Base-by-base conservation (phyloP, 805 yeast genomes). In the Cyberlindnera amylophila region DNA sequence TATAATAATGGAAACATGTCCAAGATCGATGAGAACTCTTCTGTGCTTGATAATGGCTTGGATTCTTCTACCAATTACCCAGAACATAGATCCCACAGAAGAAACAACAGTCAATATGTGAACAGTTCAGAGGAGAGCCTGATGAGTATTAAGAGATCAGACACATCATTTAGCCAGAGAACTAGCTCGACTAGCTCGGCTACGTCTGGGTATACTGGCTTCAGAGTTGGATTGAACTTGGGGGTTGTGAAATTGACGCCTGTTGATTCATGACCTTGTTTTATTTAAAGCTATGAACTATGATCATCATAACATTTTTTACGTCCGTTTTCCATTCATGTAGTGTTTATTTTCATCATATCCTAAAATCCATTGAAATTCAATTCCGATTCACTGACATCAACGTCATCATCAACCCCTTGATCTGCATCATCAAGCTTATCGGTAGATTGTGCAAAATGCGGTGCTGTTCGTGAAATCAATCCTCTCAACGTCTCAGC, bases 181-280 rank as follows among this genome's bases (percentile, higher is more conserved):
- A 34, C 44, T 5, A 23, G 39, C 7, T 44, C 47, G 4, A 36
- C 27, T 2, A 24, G 40, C 23, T 36, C 37, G 27, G 16, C 23
- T 13, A 15, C 36, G 42, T 36, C 19, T 11, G 27, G 34, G 30
- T 36, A 21, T 34, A n/a, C n/a, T n/a, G 32, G 32, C 10, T 4
- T 38, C 27, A 29, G 40, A 46, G 63, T 65, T 16, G 83, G 83
- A 1, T 61, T 79, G 37, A 77, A 79, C 55, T 63, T 80, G 46
- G 63, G 78, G 39, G 81, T 82, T 7, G 77, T 81, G 15, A 81
- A 79, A 57, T 85, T 86, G 1, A 34, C 31, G n/a, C 24, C 12
- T 3, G 36, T 14, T 21, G 24, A 21, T 21, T 21, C 8, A 21
- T 21, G 24, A 21, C 24, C 9, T 21, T 21, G 24, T 21, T 21